Conservation (phyloP, 768 basidiomycete species). For the Termitomyces bulborhizus region DNA sequence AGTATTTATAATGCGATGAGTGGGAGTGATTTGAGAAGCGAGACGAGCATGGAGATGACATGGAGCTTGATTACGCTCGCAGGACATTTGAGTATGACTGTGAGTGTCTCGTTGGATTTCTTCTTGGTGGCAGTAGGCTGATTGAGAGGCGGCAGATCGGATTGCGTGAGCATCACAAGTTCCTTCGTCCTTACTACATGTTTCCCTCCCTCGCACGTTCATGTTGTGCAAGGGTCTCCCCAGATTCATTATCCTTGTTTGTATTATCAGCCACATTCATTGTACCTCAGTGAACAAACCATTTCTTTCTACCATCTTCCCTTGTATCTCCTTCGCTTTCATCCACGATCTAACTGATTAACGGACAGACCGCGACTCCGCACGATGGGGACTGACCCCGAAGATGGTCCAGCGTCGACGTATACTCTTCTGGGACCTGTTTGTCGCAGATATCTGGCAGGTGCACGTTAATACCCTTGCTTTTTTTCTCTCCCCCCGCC, state of each 20-base stretch:
- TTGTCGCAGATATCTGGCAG: slow-evolving; percentile 65
- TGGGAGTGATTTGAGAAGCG: slow-evolving; percentile 51
- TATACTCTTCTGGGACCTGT: slow-evolving; percentile 74
- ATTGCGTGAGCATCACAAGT: slow-evolving; percentile 45
- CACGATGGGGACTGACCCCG: slow-evolving; percentile 54
- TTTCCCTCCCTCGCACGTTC: too few relatives aligned
- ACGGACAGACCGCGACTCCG: slow-evolving; percentile 56
- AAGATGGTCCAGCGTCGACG: slow-evolving; percentile 62
- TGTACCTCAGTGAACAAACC: neutral
- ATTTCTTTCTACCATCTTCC: neutral
- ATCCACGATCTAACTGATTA: neutral
- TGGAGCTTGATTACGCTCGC: slow-evolving; percentile 65
- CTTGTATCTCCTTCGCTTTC: neutral
- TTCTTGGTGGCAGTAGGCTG: neutral
- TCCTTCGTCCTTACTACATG: neutral
- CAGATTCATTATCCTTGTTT: too few relatives aligned
- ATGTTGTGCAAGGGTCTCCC: too few relatives aligned
- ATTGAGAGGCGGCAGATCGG: slow-evolving; percentile 40
- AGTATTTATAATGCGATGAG: slow-evolving; percentile 70
- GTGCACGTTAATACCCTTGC: slow-evolving; percentile 24
- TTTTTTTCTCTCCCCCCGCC: too few relatives aligned
- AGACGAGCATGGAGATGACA: slow-evolving; percentile 69
- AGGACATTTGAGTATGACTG: slow-evolving; percentile 59
- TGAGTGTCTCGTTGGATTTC: slow-evolving; percentile 25
- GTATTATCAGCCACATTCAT: neutral